Percentiles rank a stretch among this genome's conserved stretches.
phyloP scores from a whole-genome alignment of 23 red algal species.

The Gracilariopsis chorda region DNA sequence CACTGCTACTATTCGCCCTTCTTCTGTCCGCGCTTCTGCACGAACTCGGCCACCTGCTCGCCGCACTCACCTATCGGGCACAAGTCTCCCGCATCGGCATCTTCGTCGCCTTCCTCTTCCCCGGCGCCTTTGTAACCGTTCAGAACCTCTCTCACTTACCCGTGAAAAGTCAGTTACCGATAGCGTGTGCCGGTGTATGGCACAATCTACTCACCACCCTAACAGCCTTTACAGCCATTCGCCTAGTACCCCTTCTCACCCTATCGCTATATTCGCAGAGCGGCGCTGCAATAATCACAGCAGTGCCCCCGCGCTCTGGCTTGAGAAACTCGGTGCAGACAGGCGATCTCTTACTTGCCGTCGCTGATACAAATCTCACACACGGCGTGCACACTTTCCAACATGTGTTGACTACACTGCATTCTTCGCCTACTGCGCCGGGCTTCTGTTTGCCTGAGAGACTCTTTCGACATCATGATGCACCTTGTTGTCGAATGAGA shows the following conservation, averaged over 20 bases:
- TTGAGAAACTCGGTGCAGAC: not conserved
- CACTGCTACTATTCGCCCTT: constrained; percentile 31
- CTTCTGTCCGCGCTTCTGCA: constrained; percentile 40
- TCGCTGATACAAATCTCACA: not conserved
- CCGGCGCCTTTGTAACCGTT: constrained; percentile 68
- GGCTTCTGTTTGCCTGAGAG: constrained; percentile 53
- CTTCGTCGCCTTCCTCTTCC: constrained; percentile 63
- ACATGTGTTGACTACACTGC: not conserved
- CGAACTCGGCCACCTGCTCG: constrained; percentile 72
- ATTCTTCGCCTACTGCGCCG: not conserved
- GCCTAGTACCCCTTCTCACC: constrained; percentile 10
- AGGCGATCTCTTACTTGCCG: constrained; percentile 38
- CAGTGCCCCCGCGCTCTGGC: not conserved
- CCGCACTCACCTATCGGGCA: constrained; percentile 22
- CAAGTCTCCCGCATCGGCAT: constrained; percentile 36
- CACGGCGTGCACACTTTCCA: not conserved
- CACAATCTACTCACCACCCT: constrained; percentile 47
- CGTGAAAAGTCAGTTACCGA: not conserved
- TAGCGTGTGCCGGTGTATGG: constrained; percentile 73
- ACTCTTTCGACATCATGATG: not conserved
- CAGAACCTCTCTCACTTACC: not conserved
- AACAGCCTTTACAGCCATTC: not conserved
- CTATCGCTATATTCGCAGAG: not conserved
- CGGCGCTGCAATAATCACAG: constrained; percentile 32
- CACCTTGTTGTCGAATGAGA: not conserved